These are phyloP conservation scores for Botrytis pseudocinerea DNA, from an alignment of 2,329 filamentous ascomycete genomes.

Conservation along the genomic window DNA sequence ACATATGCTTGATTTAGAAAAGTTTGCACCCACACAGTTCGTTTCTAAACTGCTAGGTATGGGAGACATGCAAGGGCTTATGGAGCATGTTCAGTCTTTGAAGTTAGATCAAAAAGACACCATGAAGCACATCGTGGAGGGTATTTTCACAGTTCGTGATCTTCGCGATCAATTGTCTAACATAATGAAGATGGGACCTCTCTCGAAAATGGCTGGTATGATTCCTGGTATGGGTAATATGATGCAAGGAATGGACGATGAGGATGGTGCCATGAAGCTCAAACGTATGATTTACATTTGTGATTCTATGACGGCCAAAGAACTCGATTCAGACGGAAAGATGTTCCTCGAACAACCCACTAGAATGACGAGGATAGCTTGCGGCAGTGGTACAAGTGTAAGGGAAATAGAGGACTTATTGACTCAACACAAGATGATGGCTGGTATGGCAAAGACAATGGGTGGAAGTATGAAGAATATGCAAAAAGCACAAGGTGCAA, in stretches of 20 bases:
- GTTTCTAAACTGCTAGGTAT: conserved; percentile 93
- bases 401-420: conserved; percentile 92
- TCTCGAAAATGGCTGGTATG: conserved; percentile 98
- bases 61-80: conserved; percentile 92
- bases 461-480: conserved; percentile 97
- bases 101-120: conserved; percentile 98
- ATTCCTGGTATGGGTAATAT: conserved; percentile 92
- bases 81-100: conserved; percentile 94
- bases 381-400: conserved; percentile 86
- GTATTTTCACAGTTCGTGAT: conserved; percentile 93
- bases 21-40: conserved; percentile 90
- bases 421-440: conserved; percentile 99
- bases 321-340: conserved; percentile 93
- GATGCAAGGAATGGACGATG: conserved; percentile 96
- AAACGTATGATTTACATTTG: conserved; percentile 99
- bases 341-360: conserved; percentile 90
- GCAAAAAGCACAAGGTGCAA: conserved; percentile 86
- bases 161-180: conserved; percentile 93
- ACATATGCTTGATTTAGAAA: conserved; percentile 92
- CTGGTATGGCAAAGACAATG: conserved; percentile 98
- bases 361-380: conserved; percentile 87
- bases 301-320: conserved; percentile 95
- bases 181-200: conserved; percentile 99
- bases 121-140: conserved; percentile 97
- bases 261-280: conserved; percentile 89